A percentile compares a stretch with the other conserved stretches of the same genome.
These are phyloP conservation scores for Talaromyces ruber DNA, from an alignment of 495 filamentous ascomycete species.

Conservation along the genomic window DNA sequence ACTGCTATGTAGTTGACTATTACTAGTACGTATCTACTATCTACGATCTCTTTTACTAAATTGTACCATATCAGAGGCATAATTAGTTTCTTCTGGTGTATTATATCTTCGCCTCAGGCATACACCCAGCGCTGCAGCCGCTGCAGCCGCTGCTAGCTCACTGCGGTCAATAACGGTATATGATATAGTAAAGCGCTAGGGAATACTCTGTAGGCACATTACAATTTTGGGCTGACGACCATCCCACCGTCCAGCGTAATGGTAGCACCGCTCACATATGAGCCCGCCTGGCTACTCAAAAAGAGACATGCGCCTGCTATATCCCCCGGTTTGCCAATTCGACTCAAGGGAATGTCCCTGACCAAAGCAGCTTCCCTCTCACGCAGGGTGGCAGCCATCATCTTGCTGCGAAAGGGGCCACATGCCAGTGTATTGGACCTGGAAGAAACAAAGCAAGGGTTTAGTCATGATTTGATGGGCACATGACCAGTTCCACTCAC, in stretches of 20 bases:
- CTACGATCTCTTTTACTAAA: too few species aligned
- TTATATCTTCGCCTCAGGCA: not conserved
- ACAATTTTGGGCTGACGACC: constrained; percentile 45
- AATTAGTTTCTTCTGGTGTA: not conserved
- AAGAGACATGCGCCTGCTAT: constrained; percentile 72
- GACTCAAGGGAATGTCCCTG: constrained; percentile 54
- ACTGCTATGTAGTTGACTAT: not conserved
- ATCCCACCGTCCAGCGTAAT: constrained; percentile 65
- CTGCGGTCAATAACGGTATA: not conserved
- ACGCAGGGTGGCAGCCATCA: constrained; percentile 68
- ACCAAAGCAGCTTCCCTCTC: constrained; percentile 54
- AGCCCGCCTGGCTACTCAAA: constrained; percentile 59
- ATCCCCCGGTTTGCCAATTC: constrained; percentile 64
- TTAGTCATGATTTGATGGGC: not conserved
- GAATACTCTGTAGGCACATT: too few species aligned
- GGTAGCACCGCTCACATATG: constrained; percentile 71
- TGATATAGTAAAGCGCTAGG: constrained; percentile 3
- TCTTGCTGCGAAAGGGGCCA: constrained; percentile 74
- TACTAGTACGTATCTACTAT: too few species aligned
- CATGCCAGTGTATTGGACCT: constrained; percentile 63
- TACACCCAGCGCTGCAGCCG: not conserved
- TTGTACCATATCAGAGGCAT: not conserved
- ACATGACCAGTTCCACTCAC: constrained; percentile 26
- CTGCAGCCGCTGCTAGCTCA: not conserved
- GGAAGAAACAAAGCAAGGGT: not conserved